Evolutionary conservation across 2,329 filamentous ascomycete species (phyloP).

Genomic region (Botrytis fragariae): DNA sequence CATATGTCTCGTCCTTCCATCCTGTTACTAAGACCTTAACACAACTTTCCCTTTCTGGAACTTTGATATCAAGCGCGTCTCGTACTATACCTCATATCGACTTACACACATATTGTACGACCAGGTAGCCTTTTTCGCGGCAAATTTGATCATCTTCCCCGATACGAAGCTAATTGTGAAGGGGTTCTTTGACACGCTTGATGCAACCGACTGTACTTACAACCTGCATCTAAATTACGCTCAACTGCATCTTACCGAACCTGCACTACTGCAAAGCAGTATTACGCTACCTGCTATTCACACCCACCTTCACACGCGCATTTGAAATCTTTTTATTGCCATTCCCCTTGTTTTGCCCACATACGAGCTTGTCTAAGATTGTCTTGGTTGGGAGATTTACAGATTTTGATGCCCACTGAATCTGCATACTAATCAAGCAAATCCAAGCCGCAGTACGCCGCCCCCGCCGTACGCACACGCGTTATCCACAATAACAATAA

Average conservation of each 20-base stretch:
- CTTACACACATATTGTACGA: neutral
- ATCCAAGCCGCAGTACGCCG: conserved; percentile 1
- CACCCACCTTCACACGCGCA: conserved; percentile 1
- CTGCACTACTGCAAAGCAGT: conserved; percentile 9
- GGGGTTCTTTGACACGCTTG: conserved; percentile 4
- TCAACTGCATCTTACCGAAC: conserved; percentile 5
- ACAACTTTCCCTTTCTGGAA: neutral
- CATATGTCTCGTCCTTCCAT: conserved; percentile 2
- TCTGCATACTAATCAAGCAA: conserved; percentile 9
- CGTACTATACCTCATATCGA: neutral
- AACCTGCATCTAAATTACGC: conserved; percentile 1
- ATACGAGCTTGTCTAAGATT: conserved; percentile 11
- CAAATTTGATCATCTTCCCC: conserved; percentile 1
- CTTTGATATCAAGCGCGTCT: conserved; percentile 3
- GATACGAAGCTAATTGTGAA: neutral
- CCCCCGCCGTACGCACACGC: conserved; percentile 15
- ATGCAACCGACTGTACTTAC: conserved; percentile 9
- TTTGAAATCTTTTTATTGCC: conserved; percentile 6
- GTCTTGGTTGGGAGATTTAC: conserved; percentile 3
- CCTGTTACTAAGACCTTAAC: neutral
- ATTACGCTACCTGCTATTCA: conserved; percentile 7
- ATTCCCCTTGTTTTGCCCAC: conserved; percentile 13
- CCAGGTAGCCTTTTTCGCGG: neutral
- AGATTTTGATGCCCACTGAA: neutral
- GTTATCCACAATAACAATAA: conserved; percentile 22